A percentile compares a stretch with the other conserved stretches of the same genome.
phyloP scores from a whole-genome alignment of 192 early-diverging fungal genomes.

The Phlyctochytrium arcticum region DNA sequence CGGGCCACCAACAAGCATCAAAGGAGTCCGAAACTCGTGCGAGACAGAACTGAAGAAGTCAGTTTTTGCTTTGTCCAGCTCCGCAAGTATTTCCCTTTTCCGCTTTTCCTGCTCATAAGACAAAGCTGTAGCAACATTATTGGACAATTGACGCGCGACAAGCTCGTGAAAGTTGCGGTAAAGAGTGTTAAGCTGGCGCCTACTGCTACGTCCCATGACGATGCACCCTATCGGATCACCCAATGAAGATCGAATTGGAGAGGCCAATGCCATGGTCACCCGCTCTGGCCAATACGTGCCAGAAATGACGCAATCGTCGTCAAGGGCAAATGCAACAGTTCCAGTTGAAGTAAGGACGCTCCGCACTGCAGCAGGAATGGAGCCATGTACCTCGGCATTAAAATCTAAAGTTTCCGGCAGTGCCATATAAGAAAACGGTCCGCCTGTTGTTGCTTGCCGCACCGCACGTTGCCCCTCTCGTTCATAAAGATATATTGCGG shows the following conservation, averaged over 20 bases:
- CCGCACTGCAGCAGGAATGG: too few species aligned
- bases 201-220: constrained; percentile 1
- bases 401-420: too few species aligned
- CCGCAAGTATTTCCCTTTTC: not conserved
- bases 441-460: too few species aligned
- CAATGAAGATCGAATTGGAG: not conserved
- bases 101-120: not conserved
- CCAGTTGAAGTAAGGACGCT: too few species aligned
- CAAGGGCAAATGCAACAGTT: too few species aligned
- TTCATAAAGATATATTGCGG: constrained; percentile 14
- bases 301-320: too few species aligned
- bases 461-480: too few species aligned
- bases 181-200: not conserved
- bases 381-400: too few species aligned
- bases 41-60: constrained; percentile 17
- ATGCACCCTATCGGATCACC: not conserved
- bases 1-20: constrained; percentile 45
- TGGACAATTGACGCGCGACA: constrained; percentile 1
- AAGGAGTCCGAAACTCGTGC: constrained; percentile 45
- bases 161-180: constrained; percentile 6
- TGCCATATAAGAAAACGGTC: too few species aligned
- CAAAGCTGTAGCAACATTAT: constrained; percentile 1
- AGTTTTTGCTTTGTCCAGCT: constrained; percentile 8
- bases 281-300: constrained; percentile 18
- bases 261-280: not conserved